Base-by-base conservation (phyloP, 768 basidiomycete species). In the Calocera viscosa region DNA sequence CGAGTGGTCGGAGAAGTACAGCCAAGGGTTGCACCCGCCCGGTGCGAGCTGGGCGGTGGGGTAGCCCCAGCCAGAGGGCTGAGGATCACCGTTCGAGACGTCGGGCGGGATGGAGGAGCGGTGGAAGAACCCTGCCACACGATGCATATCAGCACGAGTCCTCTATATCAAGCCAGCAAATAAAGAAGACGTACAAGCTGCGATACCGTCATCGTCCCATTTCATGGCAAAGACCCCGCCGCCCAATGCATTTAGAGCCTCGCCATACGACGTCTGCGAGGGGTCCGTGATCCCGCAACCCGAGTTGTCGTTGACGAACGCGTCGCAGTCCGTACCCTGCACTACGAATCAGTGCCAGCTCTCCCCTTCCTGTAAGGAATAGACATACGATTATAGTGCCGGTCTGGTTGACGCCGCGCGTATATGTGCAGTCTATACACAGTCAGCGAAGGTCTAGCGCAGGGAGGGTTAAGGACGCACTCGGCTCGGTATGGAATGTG, bases 221-320 rank as follows among this genome's bases (percentile, higher is more conserved):
- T 88, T 87, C 89, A 91, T 91, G 0, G 85, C 90, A 73, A 90
- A 93, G 1, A 91, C 85, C 1, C 92, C 92, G 2, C 92, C 92
- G 11, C 87, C 84, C 72, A 84, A 84, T 0, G 81, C 80, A 68
- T 93, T 91, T 73, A 93, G 93, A 65, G 82, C 83, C 39, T 87
- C 85, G 0, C 92, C 92, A 75, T 90, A 94, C 0, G 91, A 94
- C 1, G 88, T 86, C 24, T 81, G 80, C 71, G 90, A 92, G 84
- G 84, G 85, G 72, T 93, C 90, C 0, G 81, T 83, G 69, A 92
- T 79, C 39, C 86, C 86, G 70, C 92, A 93, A 7, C 92, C 91
- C 49, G 85, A 80, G 72, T 90, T 89, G 30, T 75, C 73, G 68
- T 83, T 79, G 19, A 35, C 60, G 60, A 32, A 30, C 24, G 80